Percentiles rank a stretch among this genome's conserved stretches.
Conservation (phyloP, 331 rosid genomes). For the Quercus lobata region DNA sequence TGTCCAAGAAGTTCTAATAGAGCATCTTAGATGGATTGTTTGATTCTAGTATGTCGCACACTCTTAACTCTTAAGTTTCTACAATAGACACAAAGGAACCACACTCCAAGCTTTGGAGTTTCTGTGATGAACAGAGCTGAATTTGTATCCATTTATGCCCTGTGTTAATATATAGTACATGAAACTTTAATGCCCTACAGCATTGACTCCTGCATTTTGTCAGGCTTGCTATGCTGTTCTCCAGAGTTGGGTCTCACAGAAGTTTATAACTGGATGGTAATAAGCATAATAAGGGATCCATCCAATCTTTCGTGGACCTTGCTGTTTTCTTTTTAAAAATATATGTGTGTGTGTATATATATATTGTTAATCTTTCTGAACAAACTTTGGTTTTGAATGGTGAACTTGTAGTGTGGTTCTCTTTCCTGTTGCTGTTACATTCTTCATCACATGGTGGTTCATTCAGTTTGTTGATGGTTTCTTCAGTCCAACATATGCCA, state of each 20-base stretch:
- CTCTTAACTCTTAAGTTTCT: no score
- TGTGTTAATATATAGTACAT: background rate
- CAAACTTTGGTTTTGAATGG: conserved; percentile 5
- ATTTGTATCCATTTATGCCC: no score
- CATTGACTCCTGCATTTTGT: conserved; percentile 12
- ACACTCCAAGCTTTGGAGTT: no score
- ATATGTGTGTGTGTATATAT: no score
- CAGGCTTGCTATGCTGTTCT: conserved; percentile 96
- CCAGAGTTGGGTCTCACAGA: conserved; percentile 93
- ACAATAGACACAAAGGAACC: no score
- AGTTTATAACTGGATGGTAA: conserved; percentile 97
- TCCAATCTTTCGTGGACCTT: background rate
- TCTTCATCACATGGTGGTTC: conserved; percentile 93
- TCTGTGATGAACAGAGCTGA: no score
- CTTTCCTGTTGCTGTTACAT: conserved; percentile 93
- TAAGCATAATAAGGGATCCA: background rate
- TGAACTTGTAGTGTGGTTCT: conserved; percentile 80
- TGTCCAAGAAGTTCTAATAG: no score
- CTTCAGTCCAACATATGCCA: conserved; percentile 81
- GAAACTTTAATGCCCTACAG: background rate
- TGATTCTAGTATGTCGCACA: no score
- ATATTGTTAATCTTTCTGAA: background rate
- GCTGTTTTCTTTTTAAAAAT: background rate
- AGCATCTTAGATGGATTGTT: no score
- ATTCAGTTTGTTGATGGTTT: conserved; percentile 91